Base-by-base conservation (phyloP, 1,284 basidiomycete genomes). In the Apiotrichum veenhuisii region DNA sequence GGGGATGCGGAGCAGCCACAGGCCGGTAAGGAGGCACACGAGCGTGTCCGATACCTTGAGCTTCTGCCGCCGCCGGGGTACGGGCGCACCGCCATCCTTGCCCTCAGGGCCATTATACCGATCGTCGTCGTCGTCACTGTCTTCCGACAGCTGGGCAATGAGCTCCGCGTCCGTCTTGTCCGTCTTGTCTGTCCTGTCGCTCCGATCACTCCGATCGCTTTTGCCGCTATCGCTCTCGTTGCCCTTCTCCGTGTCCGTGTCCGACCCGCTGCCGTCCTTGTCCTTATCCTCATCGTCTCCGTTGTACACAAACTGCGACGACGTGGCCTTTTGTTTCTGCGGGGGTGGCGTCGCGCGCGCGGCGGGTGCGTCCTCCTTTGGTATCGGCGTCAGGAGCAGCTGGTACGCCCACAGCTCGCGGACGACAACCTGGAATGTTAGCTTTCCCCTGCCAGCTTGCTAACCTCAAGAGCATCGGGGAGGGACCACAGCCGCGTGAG, bases 371-470 rank as follows among this genome's bases (percentile, higher is more conserved):
- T 33, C 22, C 30, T 34, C 40, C 0, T 83, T 12, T 2, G 55
- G 55, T 5, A 55, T n/a, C 0, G 47, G 40, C 3, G 55, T 47
- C 5, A 88, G 76, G 42, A 81, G 79, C 1, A 94, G 79, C 73
- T 91, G 83, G 22, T 91, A 79, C 1, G 84, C 80, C 90, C 91
- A 93, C 26, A 91, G 65, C 66, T 94, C 91, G 61, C 86, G 82
- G 64, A 88, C 91, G 44, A 91, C 78, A 33, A 82, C 77, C 90
- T 92, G 56, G 8, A 8, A 34, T 26, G 34, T 50, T 18, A 50
- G 47, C 38, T 46, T 46, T 50, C 47, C 9, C 27, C 14, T 33
- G 12, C 11, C 25, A 11, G n/a, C 18, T 27, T 25, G 70, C 80
- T 50, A 52, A 89, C 91, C 82, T 93, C 91, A 61, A 89, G 88